Evolutionary conservation across 2,329 filamentous ascomycete genomes (phyloP).

Genomic region (Aspergillus puulaauensis): DNA sequence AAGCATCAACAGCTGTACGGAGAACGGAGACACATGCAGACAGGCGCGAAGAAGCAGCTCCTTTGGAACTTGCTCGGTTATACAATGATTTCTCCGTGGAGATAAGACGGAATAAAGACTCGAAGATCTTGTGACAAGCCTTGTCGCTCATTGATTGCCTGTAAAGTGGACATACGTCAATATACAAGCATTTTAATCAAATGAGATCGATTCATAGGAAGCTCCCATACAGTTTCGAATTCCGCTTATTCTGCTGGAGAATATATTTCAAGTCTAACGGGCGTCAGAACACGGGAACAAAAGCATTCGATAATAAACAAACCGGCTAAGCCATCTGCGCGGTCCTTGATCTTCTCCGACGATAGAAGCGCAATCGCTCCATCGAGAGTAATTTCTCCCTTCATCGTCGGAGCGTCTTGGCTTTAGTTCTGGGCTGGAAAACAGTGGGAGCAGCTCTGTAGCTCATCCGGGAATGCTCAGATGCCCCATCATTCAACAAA

Average conservation of each 20-base stretch:
- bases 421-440: conserved; percentile 1
- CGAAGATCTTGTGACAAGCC: conserved; percentile 77
- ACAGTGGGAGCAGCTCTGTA: neutral
- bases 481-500: conserved; percentile 2
- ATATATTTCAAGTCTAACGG: conserved; percentile 54
- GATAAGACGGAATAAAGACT: conserved; percentile 73
- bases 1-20: conserved; percentile 69
- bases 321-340: conserved; percentile 53
- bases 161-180: conserved; percentile 16
- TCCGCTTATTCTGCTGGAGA: conserved; percentile 52
- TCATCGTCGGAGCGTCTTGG: conserved; percentile 20
- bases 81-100: conserved; percentile 67
- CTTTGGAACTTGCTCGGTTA: conserved; percentile 54
- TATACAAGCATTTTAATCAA: neutral
- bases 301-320: conserved; percentile 10
- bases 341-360: conserved; percentile 46
- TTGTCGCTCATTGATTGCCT: conserved; percentile 65
- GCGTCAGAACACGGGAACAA: conserved; percentile 12
- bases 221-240: conserved; percentile 34
- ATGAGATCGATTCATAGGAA: neutral
- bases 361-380: conserved; percentile 43
- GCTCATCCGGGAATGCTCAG: conserved; percentile 3
- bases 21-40: conserved; percentile 69
- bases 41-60: conserved; percentile 58
- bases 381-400: conserved; percentile 45